These are phyloP conservation scores for Pestalotiopsis sp. DNA, from an alignment of 2,329 filamentous ascomycete species.

Conservation along the genomic window DNA sequence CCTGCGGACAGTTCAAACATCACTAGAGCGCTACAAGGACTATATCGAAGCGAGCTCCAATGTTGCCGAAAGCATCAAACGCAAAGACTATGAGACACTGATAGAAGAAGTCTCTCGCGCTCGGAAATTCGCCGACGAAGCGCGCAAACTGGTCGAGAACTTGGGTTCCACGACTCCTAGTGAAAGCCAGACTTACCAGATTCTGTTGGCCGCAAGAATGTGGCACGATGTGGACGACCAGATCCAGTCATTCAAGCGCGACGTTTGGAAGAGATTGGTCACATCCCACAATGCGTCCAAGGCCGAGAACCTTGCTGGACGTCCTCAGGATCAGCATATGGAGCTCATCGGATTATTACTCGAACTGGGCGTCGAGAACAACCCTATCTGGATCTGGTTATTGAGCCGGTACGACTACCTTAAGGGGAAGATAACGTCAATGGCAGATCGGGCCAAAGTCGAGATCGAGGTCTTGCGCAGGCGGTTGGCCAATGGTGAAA, in stretches of 20 bases:
- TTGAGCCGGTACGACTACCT: slow-evolving; percentile 86
- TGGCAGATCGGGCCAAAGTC: slow-evolving; percentile 83
- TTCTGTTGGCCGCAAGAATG: slow-evolving; percentile 88
- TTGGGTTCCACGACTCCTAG: slow-evolving; percentile 61
- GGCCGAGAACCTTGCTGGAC: slow-evolving; percentile 49
- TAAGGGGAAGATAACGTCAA: slow-evolving; percentile 79
- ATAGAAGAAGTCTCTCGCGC: slow-evolving; percentile 86
- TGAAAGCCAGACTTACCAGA: slow-evolving; percentile 81
- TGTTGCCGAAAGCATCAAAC: slow-evolving; percentile 83
- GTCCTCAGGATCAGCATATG: slow-evolving; percentile 82
- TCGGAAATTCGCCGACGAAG: slow-evolving; percentile 79
- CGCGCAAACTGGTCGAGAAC: slow-evolving; percentile 66
- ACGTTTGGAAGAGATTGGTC: slow-evolving; percentile 82
- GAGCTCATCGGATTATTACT: slow-evolving; percentile 86
- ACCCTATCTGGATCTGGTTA: slow-evolving; percentile 96
- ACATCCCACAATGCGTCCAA: slow-evolving; percentile 63
- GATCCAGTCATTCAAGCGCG: slow-evolving; percentile 83
- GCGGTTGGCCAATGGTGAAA: slow-evolving; percentile 73
- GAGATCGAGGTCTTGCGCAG: slow-evolving; percentile 91
- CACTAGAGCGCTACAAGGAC: slow-evolving; percentile 78
- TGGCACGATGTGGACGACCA: slow-evolving; percentile 93
- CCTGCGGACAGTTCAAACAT: slow-evolving; percentile 75
- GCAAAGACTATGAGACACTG: slow-evolving; percentile 86
- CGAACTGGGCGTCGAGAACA: slow-evolving; percentile 94
- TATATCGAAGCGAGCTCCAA: slow-evolving; percentile 80